Evolutionary conservation across 352 stramenopile genomes (phyloP).

Genomic region (Phytophthora constricta): DNA sequence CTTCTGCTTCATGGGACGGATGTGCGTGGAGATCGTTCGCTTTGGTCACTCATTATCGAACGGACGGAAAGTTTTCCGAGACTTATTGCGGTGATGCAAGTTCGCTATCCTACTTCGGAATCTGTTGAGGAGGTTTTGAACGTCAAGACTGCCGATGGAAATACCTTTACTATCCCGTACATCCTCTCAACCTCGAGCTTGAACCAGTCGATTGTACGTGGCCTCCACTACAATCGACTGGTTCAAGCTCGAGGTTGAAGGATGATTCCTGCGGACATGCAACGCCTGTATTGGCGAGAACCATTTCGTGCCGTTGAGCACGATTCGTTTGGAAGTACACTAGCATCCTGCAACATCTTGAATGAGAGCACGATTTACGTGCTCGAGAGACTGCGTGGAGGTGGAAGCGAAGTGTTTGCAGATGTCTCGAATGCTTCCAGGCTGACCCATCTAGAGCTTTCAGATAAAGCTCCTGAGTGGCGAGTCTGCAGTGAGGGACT

Average conservation of each 20-base stretch:
- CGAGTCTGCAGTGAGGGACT: constrained; percentile 20
- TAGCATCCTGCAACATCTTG: constrained; percentile 92
- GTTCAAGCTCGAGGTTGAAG: too few relatives aligned
- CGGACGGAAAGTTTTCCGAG: constrained; percentile 7
- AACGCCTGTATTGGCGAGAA: too few relatives aligned
- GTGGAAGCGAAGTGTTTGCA: constrained; percentile 11
- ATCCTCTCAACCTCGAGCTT: too few relatives aligned
- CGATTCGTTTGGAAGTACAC: too few relatives aligned
- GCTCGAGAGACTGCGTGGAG: constrained; percentile 69
- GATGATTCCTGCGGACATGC: too few relatives aligned
- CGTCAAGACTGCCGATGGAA: neutral
- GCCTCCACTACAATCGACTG: too few relatives aligned
- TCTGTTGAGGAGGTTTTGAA: constrained; percentile 5
- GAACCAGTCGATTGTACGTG: constrained; percentile 7
- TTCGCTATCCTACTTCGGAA: too few relatives aligned
- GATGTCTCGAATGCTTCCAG: constrained; percentile 20
- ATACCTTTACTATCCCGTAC: neutral
- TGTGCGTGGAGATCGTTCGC: neutral
- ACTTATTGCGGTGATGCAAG: constrained; percentile 9
- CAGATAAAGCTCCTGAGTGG: constrained; percentile 12
- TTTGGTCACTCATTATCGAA: constrained; percentile 8
- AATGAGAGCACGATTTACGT: constrained; percentile 90
- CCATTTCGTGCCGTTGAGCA: too few relatives aligned
- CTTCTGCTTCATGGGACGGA: constrained; percentile 9
- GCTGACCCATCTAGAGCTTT: constrained; percentile 8